A percentile compares a stretch with the other conserved stretches of the same genome.
Conservation (phyloP, 306 rosid species). For the Rosa chinensis region DNA sequence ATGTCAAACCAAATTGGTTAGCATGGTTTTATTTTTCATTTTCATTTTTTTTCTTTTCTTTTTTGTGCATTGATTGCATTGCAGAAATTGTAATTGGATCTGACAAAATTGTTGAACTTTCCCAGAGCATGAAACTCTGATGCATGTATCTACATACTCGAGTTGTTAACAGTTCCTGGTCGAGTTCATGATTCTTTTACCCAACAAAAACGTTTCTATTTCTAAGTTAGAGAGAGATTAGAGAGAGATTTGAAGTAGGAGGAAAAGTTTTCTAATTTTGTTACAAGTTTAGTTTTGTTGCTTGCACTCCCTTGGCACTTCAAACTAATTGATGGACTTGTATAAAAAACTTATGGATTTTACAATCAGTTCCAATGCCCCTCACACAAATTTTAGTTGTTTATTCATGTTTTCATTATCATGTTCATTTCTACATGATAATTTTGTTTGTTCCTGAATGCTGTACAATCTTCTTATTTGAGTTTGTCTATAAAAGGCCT, state of each 20-base stretch:
- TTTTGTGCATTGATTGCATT: background rate
- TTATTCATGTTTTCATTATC: background rate
- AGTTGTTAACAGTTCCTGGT: background rate
- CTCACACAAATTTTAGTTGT: background rate
- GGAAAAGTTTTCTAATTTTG: background rate
- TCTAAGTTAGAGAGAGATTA: background rate
- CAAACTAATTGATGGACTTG: background rate
- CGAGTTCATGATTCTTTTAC: background rate
- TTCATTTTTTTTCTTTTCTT: background rate
- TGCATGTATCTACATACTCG: background rate
- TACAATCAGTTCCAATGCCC: background rate
- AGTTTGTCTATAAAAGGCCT: slow-evolving; percentile 8
- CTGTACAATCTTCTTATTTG: background rate
- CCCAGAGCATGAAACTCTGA: background rate
- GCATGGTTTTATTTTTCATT: no score
- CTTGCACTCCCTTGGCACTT: background rate
- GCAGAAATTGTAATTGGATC: background rate
- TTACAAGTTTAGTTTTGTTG: background rate
- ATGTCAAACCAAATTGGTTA: no score
- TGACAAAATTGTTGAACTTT: background rate
- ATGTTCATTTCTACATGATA: background rate
- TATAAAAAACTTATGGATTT: background rate
- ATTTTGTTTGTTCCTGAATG: background rate
- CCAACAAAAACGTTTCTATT: background rate
- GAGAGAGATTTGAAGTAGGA: background rate